A percentile compares a stretch with the other conserved stretches of the same genome.
Conservation (phyloP, 805 yeast genomes). For the Pichia ethanolica region DNA sequence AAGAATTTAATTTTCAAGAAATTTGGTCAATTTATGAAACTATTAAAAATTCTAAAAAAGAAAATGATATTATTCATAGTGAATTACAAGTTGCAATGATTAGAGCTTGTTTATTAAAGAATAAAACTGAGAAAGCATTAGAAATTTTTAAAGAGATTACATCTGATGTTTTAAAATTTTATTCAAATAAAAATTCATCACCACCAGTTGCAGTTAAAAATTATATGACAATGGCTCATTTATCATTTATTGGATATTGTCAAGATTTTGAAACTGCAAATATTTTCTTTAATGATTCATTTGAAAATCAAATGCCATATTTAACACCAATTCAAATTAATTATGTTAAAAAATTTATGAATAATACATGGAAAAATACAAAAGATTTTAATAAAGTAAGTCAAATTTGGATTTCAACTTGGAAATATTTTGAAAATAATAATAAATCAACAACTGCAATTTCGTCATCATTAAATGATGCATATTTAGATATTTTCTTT, state of each 20-base stretch:
- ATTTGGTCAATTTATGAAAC: slow-evolving; percentile 44
- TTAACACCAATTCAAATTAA: slow-evolving; percentile 64
- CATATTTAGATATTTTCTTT: slow-evolving; percentile 66
- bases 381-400: slow-evolving; percentile 50
- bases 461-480: slow-evolving; percentile 62
- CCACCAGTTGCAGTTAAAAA: slow-evolving; percentile 32
- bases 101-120: slow-evolving; percentile 57
- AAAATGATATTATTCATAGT: slow-evolving; percentile 25
- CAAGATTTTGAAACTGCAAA: slow-evolving; percentile 62
- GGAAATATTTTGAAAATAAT: slow-evolving; percentile 42
- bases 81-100: slow-evolving; percentile 64
- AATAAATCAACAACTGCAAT: slow-evolving; percentile 54
- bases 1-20: slow-evolving; percentile 53
- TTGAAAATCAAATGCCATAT: slow-evolving; percentile 63
- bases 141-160: slow-evolving; percentile 54
- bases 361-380: slow-evolving; percentile 49
- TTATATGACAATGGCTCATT: slow-evolving; percentile 65
- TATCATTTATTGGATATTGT: slow-evolving; percentile 70
- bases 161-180: slow-evolving; percentile 34
- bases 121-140: slow-evolving; percentile 57
- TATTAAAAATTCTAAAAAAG: slow-evolving; percentile 23
- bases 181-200: slow-evolving; percentile 12
- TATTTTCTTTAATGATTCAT: slow-evolving; percentile 66
- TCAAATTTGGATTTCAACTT: slow-evolving; percentile 55
- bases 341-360: slow-evolving; percentile 54